phyloP scores from a whole-genome alignment of 306 rosid species.

The Vigna trinervia region DNA sequence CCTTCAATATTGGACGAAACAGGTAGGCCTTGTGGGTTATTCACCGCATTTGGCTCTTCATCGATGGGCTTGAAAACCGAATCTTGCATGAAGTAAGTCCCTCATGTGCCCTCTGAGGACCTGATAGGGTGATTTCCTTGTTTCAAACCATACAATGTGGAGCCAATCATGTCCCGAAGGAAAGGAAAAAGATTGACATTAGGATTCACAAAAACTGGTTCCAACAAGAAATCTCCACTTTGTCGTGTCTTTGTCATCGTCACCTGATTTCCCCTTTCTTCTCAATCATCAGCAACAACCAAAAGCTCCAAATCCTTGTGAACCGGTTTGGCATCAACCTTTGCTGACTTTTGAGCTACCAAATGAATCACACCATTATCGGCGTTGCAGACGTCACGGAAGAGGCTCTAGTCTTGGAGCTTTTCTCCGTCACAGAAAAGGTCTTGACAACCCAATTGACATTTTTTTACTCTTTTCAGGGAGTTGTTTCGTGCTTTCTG shows the following conservation, averaged over 20 bases:
- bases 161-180: conserved; percentile 54
- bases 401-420: conserved; percentile 63
- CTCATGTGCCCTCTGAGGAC: conserved; percentile 76
- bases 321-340: conserved; percentile 55
- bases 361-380: conserved; percentile 65
- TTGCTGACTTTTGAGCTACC: conserved; percentile 56
- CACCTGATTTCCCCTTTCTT: conserved; percentile 30
- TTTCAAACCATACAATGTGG: conserved; percentile 58
- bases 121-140: conserved; percentile 55
- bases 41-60: conserved; percentile 93
- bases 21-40: conserved; percentile 80
- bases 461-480: conserved; percentile 44
- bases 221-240: conserved; percentile 54
- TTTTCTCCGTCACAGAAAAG: conserved; percentile 59
- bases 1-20: conserved; percentile 75
- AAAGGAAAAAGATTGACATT: conserved; percentile 47
- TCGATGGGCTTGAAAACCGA: conserved; percentile 92
- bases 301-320: conserved; percentile 68
- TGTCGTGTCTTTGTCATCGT: conserved; percentile 5
- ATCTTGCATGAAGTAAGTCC: conserved; percentile 86
- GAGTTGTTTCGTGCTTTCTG: conserved; percentile 62
- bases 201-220: conserved; percentile 53
- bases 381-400: conserved; percentile 56
- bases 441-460: conserved; percentile 40
- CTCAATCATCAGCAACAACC: conserved; percentile 50